These are phyloP conservation scores for Alloascoidea hylecoeti DNA, from an alignment of 805 yeast species.

Conservation along the genomic window DNA sequence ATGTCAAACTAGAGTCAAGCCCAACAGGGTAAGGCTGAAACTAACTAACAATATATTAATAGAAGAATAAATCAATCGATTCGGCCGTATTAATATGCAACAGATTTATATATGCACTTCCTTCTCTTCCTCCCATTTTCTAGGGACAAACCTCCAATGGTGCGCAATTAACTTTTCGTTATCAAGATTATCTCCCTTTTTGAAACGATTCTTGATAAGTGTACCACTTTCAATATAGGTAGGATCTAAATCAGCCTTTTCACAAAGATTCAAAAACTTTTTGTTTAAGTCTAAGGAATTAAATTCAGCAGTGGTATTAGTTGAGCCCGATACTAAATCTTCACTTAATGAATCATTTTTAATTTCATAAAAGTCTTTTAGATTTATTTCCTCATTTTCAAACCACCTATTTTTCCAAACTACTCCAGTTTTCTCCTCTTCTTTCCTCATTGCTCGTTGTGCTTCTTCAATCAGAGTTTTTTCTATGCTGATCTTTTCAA, in stretches of 20 bases:
- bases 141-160: not conserved
- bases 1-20: conserved; percentile 30
- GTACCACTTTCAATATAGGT: not conserved
- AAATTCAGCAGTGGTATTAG: too few species aligned
- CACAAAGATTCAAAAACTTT: not conserved
- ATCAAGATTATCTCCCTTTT: not conserved
- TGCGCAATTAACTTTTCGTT: not conserved
- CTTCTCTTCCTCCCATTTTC: not conserved
- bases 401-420: conserved; percentile 83
- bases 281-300: not conserved
- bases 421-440: conserved; percentile 49
- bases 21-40: too few species aligned
- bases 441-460: conserved; percentile 71
- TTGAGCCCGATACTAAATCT: too few species aligned
- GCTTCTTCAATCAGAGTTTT: conserved; percentile 70
- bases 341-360: not conserved
- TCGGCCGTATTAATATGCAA: too few species aligned
- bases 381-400: conserved; percentile 15
- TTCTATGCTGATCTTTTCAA: conserved; percentile 57
- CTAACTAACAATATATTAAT: too few species aligned
- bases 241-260: not conserved
- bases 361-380: conserved; percentile 4
- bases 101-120: not conserved
- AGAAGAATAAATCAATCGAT: too few species aligned
- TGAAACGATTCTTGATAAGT: too few species aligned